Percentiles rank a stretch among this genome's conserved stretches.
These are phyloP conservation scores for Backusella liffmaniae DNA, from an alignment of 192 early-diverging fungal genomes.

Conservation along the genomic window DNA sequence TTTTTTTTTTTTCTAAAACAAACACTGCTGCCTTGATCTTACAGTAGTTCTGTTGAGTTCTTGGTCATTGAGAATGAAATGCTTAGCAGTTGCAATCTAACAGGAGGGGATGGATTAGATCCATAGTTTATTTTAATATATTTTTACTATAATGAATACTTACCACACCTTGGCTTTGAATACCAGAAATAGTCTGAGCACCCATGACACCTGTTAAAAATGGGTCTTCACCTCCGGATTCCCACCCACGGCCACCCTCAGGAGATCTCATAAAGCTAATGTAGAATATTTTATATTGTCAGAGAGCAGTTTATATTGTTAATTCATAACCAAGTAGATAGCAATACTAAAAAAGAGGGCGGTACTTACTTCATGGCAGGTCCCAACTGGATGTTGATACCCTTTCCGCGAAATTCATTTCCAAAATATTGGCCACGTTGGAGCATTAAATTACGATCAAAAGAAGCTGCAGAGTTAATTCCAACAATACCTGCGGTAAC, in stretches of 20 bases:
- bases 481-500: conserved; percentile 47
- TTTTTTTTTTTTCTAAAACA: neutral
- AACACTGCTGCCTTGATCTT: neutral
- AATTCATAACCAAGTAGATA: too few species aligned
- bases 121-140: neutral
- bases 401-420: conserved; percentile 54
- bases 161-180: conserved; percentile 25
- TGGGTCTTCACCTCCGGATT: conserved; percentile 26
- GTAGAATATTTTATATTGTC: too few species aligned
- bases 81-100: conserved; percentile 16
- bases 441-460: conserved; percentile 50
- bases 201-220: conserved; percentile 18
- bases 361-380: conserved; percentile 32
- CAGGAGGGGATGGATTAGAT: neutral
- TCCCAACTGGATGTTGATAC: conserved; percentile 56
- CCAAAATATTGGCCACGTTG: conserved; percentile 48
- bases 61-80: conserved; percentile 28
- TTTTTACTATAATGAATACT: neutral
- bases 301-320: too few species aligned
- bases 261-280: conserved; percentile 13
- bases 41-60: conserved; percentile 14
- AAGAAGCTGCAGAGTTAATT: conserved; percentile 62
- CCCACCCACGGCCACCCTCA: conserved; percentile 27
- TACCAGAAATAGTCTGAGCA: conserved; percentile 11
- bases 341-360: too few species aligned